Percentiles rank a stretch among this genome's conserved stretches.
Conservation (phyloP, 208 protist genomes). For the Wallacemonas rigidus region DNA sequence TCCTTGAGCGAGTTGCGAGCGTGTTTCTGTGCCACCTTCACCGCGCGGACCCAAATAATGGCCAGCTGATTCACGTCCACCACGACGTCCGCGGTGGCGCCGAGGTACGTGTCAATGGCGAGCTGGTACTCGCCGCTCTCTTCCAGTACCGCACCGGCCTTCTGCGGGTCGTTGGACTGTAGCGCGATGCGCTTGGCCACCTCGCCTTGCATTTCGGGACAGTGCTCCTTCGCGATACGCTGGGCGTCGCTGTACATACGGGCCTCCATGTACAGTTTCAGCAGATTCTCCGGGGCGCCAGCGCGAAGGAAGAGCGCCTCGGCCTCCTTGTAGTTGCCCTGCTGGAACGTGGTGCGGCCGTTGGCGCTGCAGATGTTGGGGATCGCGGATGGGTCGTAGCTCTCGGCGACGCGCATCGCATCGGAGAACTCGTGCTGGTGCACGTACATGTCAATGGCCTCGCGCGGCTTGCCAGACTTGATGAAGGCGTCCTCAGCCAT, state of each 20-base stretch:
- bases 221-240: conserved; percentile 90
- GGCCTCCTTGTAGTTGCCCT: conserved; percentile 90
- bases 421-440: conserved; percentile 96
- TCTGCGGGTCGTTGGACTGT: conserved; percentile 86
- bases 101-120: conserved; percentile 96
- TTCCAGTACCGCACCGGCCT: conserved; percentile 89
- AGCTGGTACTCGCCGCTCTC: conserved; percentile 93
- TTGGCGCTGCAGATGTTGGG: conserved; percentile 90
- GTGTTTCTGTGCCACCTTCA: conserved; percentile 95
- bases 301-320: conserved; percentile 93
- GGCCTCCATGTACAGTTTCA: conserved; percentile 95
- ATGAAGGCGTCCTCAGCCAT: conserved; percentile 97
- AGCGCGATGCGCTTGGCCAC: conserved; percentile 86
- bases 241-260: conserved; percentile 94
- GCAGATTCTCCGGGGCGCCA: conserved; percentile 90
- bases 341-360: conserved; percentile 84
- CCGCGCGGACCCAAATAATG: conserved; percentile 92
- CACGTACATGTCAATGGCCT: conserved; percentile 97
- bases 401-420: conserved; percentile 97
- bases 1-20: conserved; percentile 80
- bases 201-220: conserved; percentile 82
- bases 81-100: conserved; percentile 67
- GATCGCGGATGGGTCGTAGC: conserved; percentile 88
- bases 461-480: conserved; percentile 94
- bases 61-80: conserved; percentile 71